Evolutionary conservation across 2,329 filamentous ascomycete genomes (phyloP).

Genomic region (Calycina marina): DNA sequence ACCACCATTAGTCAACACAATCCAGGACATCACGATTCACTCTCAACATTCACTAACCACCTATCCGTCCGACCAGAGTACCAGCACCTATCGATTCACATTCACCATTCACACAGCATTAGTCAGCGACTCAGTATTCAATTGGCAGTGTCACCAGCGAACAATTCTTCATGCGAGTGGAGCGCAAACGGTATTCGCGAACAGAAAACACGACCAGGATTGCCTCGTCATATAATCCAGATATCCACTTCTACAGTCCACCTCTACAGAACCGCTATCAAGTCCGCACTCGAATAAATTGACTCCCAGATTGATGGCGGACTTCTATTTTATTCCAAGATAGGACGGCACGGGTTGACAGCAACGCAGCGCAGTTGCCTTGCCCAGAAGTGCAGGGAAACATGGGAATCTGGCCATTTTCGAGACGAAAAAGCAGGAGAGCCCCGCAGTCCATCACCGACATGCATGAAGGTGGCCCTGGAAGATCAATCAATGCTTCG

Average conservation of each 20-base stretch:
- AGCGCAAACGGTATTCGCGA: not conserved
- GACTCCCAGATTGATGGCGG: not conserved
- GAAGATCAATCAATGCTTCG: not conserved
- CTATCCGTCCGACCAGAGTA: no score
- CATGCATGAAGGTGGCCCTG: not conserved
- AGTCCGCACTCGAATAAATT: no score
- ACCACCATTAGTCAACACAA: no score
- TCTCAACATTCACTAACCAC: no score
- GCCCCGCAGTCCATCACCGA: not conserved
- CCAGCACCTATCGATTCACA: no score
- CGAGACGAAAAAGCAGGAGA: not conserved
- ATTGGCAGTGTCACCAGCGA: no score
- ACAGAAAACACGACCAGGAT: not conserved
- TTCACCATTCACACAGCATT: no score
- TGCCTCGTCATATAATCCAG: not conserved
- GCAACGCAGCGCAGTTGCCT: not conserved
- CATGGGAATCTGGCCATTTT: not conserved
- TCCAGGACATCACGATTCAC: no score
- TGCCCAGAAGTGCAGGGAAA: not conserved
- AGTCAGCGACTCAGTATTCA: no score
- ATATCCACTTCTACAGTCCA: not conserved
- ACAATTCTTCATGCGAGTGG: not conserved
- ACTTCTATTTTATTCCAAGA: not conserved
- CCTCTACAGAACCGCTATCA: no score
- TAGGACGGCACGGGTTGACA: not conserved